A percentile compares a stretch with the other conserved stretches of the same genome.
phyloP scores from a whole-genome alignment of 176 grass and related monocot species.

The Bothriochloa decipiens region DNA sequence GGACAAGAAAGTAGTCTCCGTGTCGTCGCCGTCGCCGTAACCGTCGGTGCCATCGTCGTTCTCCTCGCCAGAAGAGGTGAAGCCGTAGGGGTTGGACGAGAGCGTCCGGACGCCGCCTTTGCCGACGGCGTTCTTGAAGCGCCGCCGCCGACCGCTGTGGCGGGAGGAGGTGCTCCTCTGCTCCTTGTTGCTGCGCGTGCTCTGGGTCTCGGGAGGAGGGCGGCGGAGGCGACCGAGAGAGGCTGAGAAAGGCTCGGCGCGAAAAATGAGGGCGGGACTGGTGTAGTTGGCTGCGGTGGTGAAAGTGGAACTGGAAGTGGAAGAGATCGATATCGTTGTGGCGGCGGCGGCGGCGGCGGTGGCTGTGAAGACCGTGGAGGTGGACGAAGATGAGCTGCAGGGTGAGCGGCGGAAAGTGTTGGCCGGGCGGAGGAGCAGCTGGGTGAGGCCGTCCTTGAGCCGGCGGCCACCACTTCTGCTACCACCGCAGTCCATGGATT shows the following conservation, averaged over 20 bases:
- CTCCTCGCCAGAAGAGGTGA: slow-evolving; percentile 55
- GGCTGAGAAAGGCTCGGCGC: slow-evolving; percentile 30
- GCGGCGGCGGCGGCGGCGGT: not conserved
- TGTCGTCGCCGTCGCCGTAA: slow-evolving; percentile 33
- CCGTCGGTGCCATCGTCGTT: not conserved
- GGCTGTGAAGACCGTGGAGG: slow-evolving; percentile 35
- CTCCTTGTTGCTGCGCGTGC: not conserved
- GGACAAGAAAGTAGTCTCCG: slow-evolving; percentile 66
- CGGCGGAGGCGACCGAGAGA: slow-evolving; percentile 26
- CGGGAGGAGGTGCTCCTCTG: not conserved
- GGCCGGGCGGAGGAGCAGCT: slow-evolving; percentile 62
- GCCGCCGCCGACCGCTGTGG: not conserved
- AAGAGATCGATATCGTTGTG: not conserved
- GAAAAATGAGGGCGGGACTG: not conserved
- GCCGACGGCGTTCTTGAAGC: slow-evolving; percentile 13
- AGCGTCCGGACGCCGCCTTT: slow-evolving; percentile 12
- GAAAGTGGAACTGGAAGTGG: not conserved
- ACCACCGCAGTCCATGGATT: slow-evolving; percentile 33
- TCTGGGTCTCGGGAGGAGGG: not conserved
- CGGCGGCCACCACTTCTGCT: slow-evolving; percentile 16
- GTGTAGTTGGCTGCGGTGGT: slow-evolving; percentile 7
- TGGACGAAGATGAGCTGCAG: slow-evolving; percentile 58
- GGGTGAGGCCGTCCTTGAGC: slow-evolving; percentile 66
- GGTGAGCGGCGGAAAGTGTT: slow-evolving; percentile 52
- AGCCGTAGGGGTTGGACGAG: slow-evolving; percentile 61